These are phyloP conservation scores for Wolfiporia cocos DNA, from an alignment of 1,284 basidiomycete species.

Conservation along the genomic window DNA sequence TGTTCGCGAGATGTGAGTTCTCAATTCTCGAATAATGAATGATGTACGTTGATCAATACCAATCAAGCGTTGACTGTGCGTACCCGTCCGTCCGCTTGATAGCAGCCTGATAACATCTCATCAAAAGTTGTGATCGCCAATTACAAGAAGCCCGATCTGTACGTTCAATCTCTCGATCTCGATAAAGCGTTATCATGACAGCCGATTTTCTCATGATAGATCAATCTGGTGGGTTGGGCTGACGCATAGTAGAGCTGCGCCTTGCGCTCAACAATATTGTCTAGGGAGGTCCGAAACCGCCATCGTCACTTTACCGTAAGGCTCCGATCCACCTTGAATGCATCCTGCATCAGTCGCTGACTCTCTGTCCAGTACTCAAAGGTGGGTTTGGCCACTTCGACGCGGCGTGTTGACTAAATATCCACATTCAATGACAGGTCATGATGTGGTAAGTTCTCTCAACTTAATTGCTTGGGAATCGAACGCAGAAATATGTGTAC, in stretches of 20 bases:
- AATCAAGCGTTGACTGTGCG: constrained; percentile 65
- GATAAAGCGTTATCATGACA: too few species aligned
- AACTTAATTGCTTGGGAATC: background rate
- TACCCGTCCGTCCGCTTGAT: background rate
- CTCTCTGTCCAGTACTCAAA: constrained; percentile 65
- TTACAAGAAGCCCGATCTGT: constrained; percentile 69
- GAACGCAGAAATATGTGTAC: background rate
- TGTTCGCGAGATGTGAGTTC: constrained; percentile 68
- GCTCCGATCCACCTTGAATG: constrained; percentile 2
- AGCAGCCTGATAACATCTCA: background rate
- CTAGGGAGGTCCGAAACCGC: constrained; percentile 80
- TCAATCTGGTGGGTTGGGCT: constrained; percentile 68
- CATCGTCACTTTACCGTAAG: constrained; percentile 79
- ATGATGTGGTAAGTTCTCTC: constrained; percentile 71
- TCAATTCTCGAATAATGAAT: too few species aligned
- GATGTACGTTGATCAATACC: too few species aligned
- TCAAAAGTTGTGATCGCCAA: constrained; percentile 58
- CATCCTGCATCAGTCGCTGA: background rate
- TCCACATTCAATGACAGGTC: too few species aligned
- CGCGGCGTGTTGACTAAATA: too few species aligned
- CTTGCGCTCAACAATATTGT: background rate
- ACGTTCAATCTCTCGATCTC: too few species aligned
- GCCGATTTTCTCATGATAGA: too few species aligned
- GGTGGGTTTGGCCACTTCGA: constrained; percentile 31
- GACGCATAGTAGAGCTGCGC: constrained; percentile 2